Conservation (phyloP, 192 early-diverging fungal species). For the Linnemannia zychae region DNA sequence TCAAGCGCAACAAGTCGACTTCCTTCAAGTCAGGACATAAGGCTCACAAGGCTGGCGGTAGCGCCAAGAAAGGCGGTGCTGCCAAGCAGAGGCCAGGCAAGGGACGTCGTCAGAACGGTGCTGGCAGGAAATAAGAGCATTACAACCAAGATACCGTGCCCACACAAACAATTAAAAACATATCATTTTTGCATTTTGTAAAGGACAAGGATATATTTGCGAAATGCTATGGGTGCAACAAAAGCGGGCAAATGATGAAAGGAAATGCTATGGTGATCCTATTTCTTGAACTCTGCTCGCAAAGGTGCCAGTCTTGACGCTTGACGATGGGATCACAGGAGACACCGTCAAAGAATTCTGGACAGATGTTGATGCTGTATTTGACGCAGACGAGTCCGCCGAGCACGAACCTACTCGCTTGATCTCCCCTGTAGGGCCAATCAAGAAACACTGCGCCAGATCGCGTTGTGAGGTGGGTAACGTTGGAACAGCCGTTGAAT, state of each 20-base stretch:
- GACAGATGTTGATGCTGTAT: neutral
- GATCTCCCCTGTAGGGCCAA: conserved; percentile 68
- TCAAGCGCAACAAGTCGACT: conserved; percentile 57
- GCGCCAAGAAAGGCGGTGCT: conserved; percentile 21
- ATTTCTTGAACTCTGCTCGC: neutral
- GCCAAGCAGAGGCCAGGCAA: conserved; percentile 58
- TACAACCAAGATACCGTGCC: too few relatives aligned
- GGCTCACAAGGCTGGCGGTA: conserved; percentile 29
- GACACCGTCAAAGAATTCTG: conserved; percentile 16
- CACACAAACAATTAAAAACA: too few relatives aligned
- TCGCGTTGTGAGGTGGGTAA: conserved; percentile 6
- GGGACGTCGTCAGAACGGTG: conserved; percentile 55
- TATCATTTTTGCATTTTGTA: too few relatives aligned
- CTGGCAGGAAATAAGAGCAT: conserved; percentile 37
- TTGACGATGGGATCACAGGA: neutral
- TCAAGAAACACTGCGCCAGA: conserved; percentile 63
- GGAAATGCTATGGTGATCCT: neutral
- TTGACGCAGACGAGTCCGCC: conserved; percentile 15
- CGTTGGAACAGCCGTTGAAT: neutral
- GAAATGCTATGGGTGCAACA: neutral
- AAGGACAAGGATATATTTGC: neutral
- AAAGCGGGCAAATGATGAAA: neutral
- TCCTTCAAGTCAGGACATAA: conserved; percentile 38
- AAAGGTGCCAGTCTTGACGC: neutral
- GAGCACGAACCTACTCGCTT: conserved; percentile 32